phyloP scores from a whole-genome alignment of 805 yeast species.

The Candida railenensis region DNA sequence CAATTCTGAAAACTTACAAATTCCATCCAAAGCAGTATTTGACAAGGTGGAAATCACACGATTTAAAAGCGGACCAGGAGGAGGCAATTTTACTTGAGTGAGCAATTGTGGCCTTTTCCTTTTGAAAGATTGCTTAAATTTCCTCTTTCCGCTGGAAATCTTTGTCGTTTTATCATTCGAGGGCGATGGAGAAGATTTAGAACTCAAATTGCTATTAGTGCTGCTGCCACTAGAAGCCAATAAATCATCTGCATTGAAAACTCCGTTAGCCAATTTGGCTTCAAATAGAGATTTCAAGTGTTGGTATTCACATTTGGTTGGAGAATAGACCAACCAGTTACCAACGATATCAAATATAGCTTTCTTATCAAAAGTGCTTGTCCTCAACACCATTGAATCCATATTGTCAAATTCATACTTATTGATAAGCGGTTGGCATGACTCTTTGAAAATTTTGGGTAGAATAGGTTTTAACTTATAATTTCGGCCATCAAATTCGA shows the following conservation, averaged over 20 bases:
- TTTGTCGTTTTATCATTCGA: background rate
- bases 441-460: constrained; percentile 12
- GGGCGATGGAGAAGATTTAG: background rate
- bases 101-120: constrained; percentile 13
- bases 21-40: constrained; percentile 51
- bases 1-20: constrained; percentile 48
- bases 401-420: constrained; percentile 4
- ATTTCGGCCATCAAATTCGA: background rate
- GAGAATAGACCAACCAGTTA: constrained; percentile 49
- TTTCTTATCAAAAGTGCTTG: constrained; percentile 29
- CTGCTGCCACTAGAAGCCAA: background rate
- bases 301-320: constrained; percentile 35
- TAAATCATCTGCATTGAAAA: background rate
- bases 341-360: constrained; percentile 52
- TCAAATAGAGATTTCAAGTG: constrained; percentile 23
- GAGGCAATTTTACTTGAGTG: constrained; percentile 48
- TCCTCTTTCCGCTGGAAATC: background rate
- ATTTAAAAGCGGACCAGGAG: constrained; percentile 45
- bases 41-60: constrained; percentile 50
- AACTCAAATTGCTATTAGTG: background rate
- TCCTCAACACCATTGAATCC: constrained; percentile 18
- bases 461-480: background rate
- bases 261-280: constrained; percentile 1
- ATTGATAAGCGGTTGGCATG: constrained; percentile 20
- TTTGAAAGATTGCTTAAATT: background rate